Conservation (phyloP, 75 land plant species). For the Larix kaempferi region DNA sequence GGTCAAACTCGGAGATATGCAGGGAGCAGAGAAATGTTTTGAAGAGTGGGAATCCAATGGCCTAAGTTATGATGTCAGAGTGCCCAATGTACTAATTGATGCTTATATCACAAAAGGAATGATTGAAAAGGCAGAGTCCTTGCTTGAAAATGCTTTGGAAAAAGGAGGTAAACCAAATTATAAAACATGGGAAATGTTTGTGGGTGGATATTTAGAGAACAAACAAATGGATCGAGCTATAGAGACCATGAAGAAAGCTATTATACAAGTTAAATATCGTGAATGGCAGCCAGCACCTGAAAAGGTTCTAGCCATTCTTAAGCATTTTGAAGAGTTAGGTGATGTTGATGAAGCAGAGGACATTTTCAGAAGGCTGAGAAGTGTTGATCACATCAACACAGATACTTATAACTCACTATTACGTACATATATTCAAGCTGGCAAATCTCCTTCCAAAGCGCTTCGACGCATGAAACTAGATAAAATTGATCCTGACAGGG, state of each 20-base stretch:
- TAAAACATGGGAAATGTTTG: constrained; percentile 33
- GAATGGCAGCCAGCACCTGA: constrained; percentile 48
- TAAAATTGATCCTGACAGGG: constrained; percentile 50
- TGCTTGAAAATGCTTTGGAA: constrained; percentile 17
- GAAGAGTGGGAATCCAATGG: constrained; percentile 39
- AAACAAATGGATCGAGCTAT: constrained; percentile 24
- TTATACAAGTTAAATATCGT: too few species aligned
- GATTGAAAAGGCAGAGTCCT: constrained; percentile 31
- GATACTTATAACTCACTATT: constrained; percentile 54
- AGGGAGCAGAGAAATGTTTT: constrained; percentile 22
- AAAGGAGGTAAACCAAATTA: constrained; percentile 12
- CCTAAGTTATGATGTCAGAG: constrained; percentile 31
- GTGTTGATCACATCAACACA: constrained; percentile 25
- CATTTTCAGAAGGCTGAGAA: constrained; percentile 36
- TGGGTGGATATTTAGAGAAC: constrained; percentile 33
- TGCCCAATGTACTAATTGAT: constrained; percentile 21
- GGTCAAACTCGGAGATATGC: constrained; percentile 32
- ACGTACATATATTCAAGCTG: constrained; percentile 60
- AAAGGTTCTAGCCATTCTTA: constrained; percentile 14
- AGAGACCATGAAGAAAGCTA: constrained; percentile 23
- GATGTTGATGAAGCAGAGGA: constrained; percentile 64
- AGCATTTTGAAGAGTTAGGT: constrained; percentile 24
- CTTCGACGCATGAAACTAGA: constrained; percentile 60
- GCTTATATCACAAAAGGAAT: constrained; percentile 33
- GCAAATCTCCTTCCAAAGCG: constrained; percentile 36